Conservation (phyloP, 2,329 filamentous ascomycete species). For the Cladobotryum mycophilum region DNA sequence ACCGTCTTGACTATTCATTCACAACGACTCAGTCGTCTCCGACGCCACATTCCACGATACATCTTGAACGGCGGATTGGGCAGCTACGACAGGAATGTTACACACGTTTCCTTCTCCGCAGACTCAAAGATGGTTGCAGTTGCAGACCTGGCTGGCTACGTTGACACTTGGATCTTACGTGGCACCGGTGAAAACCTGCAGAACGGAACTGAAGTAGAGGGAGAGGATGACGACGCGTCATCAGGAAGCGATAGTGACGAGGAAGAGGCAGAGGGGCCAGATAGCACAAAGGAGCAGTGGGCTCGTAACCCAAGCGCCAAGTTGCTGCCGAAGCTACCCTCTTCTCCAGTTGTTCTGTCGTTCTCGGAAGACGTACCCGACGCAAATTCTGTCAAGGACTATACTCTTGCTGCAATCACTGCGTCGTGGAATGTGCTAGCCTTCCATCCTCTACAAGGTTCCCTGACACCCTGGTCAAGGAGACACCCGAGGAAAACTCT, state of each 20-base stretch:
- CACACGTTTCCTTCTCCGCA: conserved; percentile 68
- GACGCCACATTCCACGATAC: conserved; percentile 48
- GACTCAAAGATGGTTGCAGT: conserved; percentile 74
- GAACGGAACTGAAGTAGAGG: conserved; percentile 27
- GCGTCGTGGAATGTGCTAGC: conserved; percentile 62
- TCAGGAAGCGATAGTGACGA: conserved; percentile 31
- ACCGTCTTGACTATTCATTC: conserved; percentile 26
- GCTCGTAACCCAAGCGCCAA: conserved; percentile 63
- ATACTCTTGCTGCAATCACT: conserved; percentile 48
- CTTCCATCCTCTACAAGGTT: conserved; percentile 71
- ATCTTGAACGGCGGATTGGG: conserved; percentile 60
- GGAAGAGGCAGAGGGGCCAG: conserved; percentile 39
- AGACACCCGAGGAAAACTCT: conserved; percentile 72
- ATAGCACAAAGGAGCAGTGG: conserved; percentile 54
- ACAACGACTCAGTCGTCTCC: conserved; percentile 46
- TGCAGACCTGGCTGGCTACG: conserved; percentile 74
- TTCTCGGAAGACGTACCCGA: conserved; percentile 51
- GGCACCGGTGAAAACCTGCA: conserved; percentile 25
- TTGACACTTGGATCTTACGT: conserved; percentile 79
- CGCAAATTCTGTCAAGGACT: conserved; percentile 34
- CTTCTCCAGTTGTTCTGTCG: conserved; percentile 59
- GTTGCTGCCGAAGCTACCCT: conserved; percentile 62
- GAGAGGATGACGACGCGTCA: conserved; percentile 28
- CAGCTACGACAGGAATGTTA: conserved; percentile 71
- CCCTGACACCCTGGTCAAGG: conserved; percentile 77